Base-by-base conservation (phyloP, 352 stramenopile species). In the Phytophthora brassicae region DNA sequence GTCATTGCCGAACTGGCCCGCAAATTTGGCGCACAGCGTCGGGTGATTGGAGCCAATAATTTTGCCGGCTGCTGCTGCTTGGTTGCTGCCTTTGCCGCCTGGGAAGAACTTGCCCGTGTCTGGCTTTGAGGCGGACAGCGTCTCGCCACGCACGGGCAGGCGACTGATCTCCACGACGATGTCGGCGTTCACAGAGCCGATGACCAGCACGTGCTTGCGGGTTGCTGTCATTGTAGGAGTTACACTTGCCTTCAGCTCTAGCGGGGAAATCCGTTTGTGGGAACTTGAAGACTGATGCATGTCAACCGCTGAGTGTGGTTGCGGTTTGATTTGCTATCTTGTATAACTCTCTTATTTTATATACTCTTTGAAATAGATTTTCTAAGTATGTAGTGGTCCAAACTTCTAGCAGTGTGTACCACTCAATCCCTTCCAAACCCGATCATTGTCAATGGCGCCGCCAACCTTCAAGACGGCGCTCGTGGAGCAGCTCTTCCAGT, bases 111-210 rank as follows among this genome's bases (percentile, higher is more conserved):
- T 75, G 38, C 81, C 80, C 36, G 81, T 91, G 54, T 88, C 76
- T 0, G 72, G 53, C 43, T 79, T 82, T 29, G 56, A 72, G 1
- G 83, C 78, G 0, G 66, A 70, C 20, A 93, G 45, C 16, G 84
- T 93, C 64, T 95, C 86, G 12, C 86, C 86, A 9, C 75, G 81
- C 48, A 68, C 63, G 1, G 86, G 86, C 24, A 93, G 57, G 12
- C 84, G 84, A 49, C 79, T 60, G 45, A 94, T 66, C 52, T 92
- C 83, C 11, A 93, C 73, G 52, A 92, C 77, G 48, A 92, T 83
- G 68, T 94, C 86, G 39, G 86, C 80, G 56, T 94, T 94, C 52
- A 94, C 83, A 1, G 84, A 93, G 35, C 86, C 86, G n/a, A 94
- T 75, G 22, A 92, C 77, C 24, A 94, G 57, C 36, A 94, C 80